phyloP scores from a whole-genome alignment of 2,329 filamentous ascomycete species.

The Hypoxylon sp. region DNA sequence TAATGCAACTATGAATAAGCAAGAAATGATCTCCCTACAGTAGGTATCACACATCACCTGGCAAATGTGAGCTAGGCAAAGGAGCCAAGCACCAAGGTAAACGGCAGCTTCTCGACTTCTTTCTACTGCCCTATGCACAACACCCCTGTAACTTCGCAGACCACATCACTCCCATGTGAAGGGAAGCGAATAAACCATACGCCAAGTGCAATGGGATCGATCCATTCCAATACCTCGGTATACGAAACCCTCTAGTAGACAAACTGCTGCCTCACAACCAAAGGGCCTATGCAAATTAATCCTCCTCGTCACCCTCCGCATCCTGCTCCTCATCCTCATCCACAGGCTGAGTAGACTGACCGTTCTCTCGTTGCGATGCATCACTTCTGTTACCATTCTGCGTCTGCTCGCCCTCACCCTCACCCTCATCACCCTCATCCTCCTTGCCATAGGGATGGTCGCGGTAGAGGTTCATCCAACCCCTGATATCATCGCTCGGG shows the following conservation, averaged over 20 bases:
- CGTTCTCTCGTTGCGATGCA: constrained; percentile 44
- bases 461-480: constrained; percentile 66
- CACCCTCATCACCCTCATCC: constrained; percentile 50
- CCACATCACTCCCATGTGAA: neutral
- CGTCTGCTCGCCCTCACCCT: constrained; percentile 35
- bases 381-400: constrained; percentile 43
- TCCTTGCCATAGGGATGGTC: constrained; percentile 64
- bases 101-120: no score
- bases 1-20: neutral
- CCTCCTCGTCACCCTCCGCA: constrained; percentile 63
- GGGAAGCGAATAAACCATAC: neutral
- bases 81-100: no score
- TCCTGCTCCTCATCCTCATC: constrained; percentile 53
- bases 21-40: no score
- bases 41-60: no score
- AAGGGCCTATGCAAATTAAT: constrained; percentile 36
- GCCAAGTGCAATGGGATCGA: neutral
- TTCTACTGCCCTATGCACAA: no score
- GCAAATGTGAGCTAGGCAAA: no score
- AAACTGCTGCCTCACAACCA: neutral
- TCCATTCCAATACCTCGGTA: neutral
- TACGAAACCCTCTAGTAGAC: neutral
- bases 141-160: neutral
- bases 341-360: constrained; percentile 24
- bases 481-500: constrained; percentile 65